These are phyloP conservation scores for Aspergillus arachidicola DNA, from an alignment of 2,329 filamentous ascomycete species.

Conservation along the genomic window DNA sequence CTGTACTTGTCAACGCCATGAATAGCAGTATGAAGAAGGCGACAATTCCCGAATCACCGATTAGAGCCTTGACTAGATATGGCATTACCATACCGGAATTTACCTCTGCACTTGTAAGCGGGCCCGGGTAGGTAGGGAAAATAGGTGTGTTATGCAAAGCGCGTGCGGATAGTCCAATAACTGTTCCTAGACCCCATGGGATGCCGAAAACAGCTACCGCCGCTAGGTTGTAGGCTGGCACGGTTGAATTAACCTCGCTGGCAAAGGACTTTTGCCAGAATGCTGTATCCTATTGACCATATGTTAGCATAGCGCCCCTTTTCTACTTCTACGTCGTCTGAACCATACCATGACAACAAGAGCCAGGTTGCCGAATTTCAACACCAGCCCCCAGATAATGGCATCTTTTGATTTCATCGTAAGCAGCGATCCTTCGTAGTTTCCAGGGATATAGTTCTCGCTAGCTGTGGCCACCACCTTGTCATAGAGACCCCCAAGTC, in stretches of 20 bases:
- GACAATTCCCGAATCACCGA: conserved; percentile 47
- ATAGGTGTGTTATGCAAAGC: conserved; percentile 51
- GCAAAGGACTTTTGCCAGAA: conserved; percentile 59
- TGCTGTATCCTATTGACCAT: conserved; percentile 44
- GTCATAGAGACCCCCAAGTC: conserved; percentile 49
- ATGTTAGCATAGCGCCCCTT: neutral
- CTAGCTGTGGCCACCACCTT: conserved; percentile 48
- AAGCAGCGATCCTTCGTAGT: conserved; percentile 51
- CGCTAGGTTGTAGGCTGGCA: conserved; percentile 52
- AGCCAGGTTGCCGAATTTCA: conserved; percentile 54
- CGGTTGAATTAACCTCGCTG: conserved; percentile 50
- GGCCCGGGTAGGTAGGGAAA: conserved; percentile 48
- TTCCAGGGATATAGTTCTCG: conserved; percentile 48
- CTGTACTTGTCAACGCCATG: conserved; percentile 55
- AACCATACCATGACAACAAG: conserved; percentile 50
- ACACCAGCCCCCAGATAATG: conserved; percentile 49
- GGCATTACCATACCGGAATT: conserved; percentile 53
- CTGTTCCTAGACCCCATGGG: conserved; percentile 52
- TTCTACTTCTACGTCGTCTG: neutral
- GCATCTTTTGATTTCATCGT: conserved; percentile 52
- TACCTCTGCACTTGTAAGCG: conserved; percentile 45
- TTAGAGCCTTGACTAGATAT: conserved; percentile 47
- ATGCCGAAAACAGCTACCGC: conserved; percentile 51
- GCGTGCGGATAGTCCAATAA: conserved; percentile 49
- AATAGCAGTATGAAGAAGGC: conserved; percentile 53